Conservation (phyloP, 2,329 filamentous ascomycete genomes). For the Anthostomella pinea region DNA sequence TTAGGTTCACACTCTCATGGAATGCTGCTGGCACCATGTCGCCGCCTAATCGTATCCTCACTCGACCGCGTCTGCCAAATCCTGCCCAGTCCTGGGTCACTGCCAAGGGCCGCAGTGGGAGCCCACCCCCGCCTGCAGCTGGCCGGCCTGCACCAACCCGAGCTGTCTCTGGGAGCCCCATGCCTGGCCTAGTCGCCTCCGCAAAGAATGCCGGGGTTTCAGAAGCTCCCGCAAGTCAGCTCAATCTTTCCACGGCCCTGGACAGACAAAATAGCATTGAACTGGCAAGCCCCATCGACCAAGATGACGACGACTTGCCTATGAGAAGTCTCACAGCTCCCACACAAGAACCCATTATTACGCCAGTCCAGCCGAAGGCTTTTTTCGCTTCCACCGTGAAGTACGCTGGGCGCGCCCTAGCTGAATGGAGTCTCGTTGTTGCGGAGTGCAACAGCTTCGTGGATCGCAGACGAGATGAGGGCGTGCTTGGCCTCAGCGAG, state of each 20-base stretch:
- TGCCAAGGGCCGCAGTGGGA: conserved; percentile 37
- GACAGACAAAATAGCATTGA: conserved; percentile 20
- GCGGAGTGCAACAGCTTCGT: conserved; percentile 80
- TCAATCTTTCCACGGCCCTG: conserved; percentile 17
- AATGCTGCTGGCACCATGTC: conserved; percentile 51
- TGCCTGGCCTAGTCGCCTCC: conserved; percentile 46
- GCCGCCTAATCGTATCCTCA: conserved; percentile 60
- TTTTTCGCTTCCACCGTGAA: conserved; percentile 46
- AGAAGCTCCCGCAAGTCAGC: conserved; percentile 29
- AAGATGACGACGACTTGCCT: conserved; percentile 21
- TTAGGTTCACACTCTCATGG: conserved; percentile 73
- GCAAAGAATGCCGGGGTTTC: conserved; percentile 48
- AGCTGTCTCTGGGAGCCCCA: conserved; percentile 44
- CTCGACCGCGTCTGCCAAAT: conserved; percentile 65
- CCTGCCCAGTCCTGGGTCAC: conserved; percentile 65
- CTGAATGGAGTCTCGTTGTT: conserved; percentile 74
- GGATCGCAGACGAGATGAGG: conserved; percentile 71
- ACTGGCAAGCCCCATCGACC: conserved; percentile 19
- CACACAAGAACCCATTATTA: conserved; percentile 35
- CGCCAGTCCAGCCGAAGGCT: conserved; percentile 46
- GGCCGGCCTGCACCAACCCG: conserved; percentile 44
- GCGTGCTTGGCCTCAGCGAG: conserved; percentile 61
- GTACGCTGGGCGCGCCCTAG: conserved; percentile 70
- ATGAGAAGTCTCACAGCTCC: conserved; percentile 17
- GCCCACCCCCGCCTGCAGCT: conserved; percentile 36